phyloP scores from a whole-genome alignment of 2,329 filamentous ascomycete species.

The Penicillium brasilianum region DNA sequence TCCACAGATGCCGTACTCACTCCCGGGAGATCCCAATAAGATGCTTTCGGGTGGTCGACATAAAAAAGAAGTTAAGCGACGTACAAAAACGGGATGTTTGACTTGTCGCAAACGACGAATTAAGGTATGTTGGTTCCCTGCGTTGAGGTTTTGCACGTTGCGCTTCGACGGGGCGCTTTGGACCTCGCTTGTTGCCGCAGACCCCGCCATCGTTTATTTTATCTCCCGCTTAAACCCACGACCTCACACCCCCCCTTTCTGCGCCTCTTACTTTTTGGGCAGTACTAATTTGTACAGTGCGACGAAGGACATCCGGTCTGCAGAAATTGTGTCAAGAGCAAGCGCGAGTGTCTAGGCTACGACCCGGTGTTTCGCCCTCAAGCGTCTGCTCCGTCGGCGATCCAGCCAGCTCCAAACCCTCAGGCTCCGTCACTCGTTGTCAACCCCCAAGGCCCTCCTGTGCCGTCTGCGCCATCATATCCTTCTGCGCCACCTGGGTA shows the following conservation, averaged over 20 bases:
- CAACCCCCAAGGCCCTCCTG: conserved; percentile 45
- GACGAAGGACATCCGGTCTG: conserved; percentile 94
- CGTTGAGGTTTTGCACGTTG: conserved; percentile 19
- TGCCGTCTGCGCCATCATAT: conserved; percentile 36
- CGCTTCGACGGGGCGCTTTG: conserved; percentile 29
- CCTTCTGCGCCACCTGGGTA: conserved; percentile 48
- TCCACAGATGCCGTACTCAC: conserved; percentile 58
- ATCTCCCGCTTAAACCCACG: conserved; percentile 27
- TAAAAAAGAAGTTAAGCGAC: conserved; percentile 74
- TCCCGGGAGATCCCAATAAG: conserved; percentile 55
- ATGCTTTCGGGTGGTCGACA: conserved; percentile 67
- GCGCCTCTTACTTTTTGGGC: conserved; percentile 25
- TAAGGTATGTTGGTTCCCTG: conserved; percentile 62
- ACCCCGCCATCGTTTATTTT: conserved; percentile 35
- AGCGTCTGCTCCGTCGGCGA: conserved; percentile 66
- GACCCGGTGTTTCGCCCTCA: conserved; percentile 75
- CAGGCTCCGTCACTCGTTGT: conserved; percentile 47
- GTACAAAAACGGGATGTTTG: conserved; percentile 75
- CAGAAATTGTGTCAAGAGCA: conserved; percentile 71
- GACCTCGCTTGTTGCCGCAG: conserved; percentile 36
- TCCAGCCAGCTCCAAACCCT: conserved; percentile 63
- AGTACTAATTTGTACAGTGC: conserved; percentile 59
- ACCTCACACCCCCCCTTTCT: conserved; percentile 20
- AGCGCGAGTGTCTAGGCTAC: conserved; percentile 70
- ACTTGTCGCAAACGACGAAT: conserved; percentile 71